These are phyloP conservation scores for Thermoascus crustaceus DNA, from an alignment of 2,329 filamentous ascomycete species.

Conservation along the genomic window DNA sequence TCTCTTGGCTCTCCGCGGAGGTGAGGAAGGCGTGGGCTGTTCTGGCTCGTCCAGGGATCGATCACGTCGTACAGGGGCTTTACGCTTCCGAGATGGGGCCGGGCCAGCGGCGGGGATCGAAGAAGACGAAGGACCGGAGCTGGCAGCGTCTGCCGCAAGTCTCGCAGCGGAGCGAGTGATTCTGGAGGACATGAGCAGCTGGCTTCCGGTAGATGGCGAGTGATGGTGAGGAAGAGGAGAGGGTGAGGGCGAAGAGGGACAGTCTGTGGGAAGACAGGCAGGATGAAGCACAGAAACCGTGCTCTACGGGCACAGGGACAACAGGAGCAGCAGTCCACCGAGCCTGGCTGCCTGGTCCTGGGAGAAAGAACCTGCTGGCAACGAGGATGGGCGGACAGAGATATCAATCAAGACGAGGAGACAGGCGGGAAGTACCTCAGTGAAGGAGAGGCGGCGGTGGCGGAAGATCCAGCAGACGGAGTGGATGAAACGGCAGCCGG, in stretches of 20 bases:
- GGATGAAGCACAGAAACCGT: conserved; percentile 2
- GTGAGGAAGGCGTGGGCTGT: conserved; percentile 22
- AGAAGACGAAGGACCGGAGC: conserved; percentile 32
- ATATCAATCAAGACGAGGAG: conserved; percentile 8
- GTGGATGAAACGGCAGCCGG: conserved; percentile 23
- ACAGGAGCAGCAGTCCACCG: background rate
- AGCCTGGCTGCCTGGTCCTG: background rate
- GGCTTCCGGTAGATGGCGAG: conserved; percentile 15
- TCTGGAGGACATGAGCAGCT: conserved; percentile 87
- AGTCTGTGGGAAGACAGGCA: conserved; percentile 1
- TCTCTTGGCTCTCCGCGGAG: conserved; percentile 59
- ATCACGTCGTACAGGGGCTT: conserved; percentile 51
- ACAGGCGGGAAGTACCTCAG: conserved; percentile 29
- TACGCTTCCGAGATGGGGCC: conserved; percentile 64
- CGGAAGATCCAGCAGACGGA: conserved; percentile 15
- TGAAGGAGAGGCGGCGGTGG: conserved; percentile 21
- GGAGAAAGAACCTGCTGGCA: conserved; percentile 1
- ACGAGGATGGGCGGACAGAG: conserved; percentile 8
- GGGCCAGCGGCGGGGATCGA: conserved; percentile 35
- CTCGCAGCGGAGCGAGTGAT: conserved; percentile 91
- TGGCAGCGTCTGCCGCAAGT: conserved; percentile 61
- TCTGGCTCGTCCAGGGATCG: conserved; percentile 30
- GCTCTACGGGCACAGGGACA: background rate
- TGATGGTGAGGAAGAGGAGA: conserved; percentile 5
- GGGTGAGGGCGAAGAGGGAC: conserved; percentile 5